Base-by-base conservation (phyloP, 148 eudicot genomes). In the Fagopyrum esculentum region DNA sequence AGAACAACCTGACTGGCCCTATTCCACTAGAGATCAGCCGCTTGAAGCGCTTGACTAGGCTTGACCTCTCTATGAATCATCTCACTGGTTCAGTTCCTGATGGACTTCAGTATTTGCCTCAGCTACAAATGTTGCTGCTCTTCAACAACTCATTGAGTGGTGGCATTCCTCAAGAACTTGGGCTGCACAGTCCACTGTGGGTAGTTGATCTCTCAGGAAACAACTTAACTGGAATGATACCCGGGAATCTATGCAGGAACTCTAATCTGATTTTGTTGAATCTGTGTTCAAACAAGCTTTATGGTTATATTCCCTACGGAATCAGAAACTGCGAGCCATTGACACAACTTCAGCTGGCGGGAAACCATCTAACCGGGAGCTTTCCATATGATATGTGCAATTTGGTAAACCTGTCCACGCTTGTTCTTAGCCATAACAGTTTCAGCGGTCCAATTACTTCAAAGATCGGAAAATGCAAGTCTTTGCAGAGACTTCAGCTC, bases 71-170 rank as follows among this genome's bases (percentile, higher is more conserved):
- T 6, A 75, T 72, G 63, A 83, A 86, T 48, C 55, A 35, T 63
- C 77, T 86, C 55, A 73, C 77, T 4, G 83, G 88, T 55, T 66
- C 75, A 29, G 79, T 86, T 52, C 86, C 88, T 57, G 55, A 29
- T n/a, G 80, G 78, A 30, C 79, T 83, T 81, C 82, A 81, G 77
- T 16, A 77, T 77, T 48, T 85, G 79, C 76, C 72, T 78, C 49
- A 68, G 47, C 72, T 82, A 26, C 9, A 49, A 50, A 79, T 56
- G 81, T 48, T 84, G 81, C 78, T 78, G 66, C 84, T 86, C n/a
- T 84, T 81, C 63, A 80, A 82, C 78, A 85, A 82, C 69, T 80
- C 74, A 16, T 76, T 85, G 69, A 59, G 50, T 6, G 88, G 86
- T 5, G 52, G 43, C 56, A 83, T 85, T 46, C 88, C 85, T 30